A percentile compares a stretch with the other conserved stretches of the same genome.
phyloP scores from a whole-genome alignment of 2,329 filamentous ascomycete species.

The Aspergillus clavatus region DNA sequence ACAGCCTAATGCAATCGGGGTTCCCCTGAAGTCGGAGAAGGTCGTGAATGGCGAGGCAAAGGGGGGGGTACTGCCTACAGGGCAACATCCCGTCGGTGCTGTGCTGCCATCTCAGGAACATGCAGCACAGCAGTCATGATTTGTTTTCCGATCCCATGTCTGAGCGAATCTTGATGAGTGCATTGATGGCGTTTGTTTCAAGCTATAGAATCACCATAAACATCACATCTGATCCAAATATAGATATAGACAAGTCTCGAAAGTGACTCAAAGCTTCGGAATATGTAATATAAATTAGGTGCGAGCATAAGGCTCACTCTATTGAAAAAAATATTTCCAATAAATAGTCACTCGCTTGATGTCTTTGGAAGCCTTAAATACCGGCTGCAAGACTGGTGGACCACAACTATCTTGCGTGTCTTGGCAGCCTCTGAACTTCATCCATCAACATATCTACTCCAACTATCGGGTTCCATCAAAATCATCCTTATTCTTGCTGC shows the following conservation, averaged over 20 bases:
- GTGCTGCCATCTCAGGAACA: not conserved
- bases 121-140: not conserved
- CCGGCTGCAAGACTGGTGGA: too few species aligned
- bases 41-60: not conserved
- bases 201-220: not conserved
- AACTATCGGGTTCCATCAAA: too few species aligned
- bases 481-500: too few species aligned
- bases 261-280: too few species aligned
- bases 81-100: not conserved
- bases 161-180: not conserved
- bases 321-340: too few species aligned
- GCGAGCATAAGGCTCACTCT: too few species aligned
- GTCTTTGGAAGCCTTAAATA: too few species aligned
- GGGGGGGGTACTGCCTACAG: not conserved
- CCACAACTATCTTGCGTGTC: not conserved
- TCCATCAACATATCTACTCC: too few species aligned
- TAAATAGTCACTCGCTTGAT: too few species aligned
- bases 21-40: not conserved
- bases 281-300: too few species aligned
- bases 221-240: not conserved
- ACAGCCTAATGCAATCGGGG: not conserved
- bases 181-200: not conserved
- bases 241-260: too few species aligned
- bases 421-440: not conserved
- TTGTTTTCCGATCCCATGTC: not conserved